Percentiles rank a stretch among this genome's conserved stretches.
Evolutionary conservation across 2,329 filamentous ascomycete genomes (phyloP).

Genomic region (Colletotrichum abscissum): DNA sequence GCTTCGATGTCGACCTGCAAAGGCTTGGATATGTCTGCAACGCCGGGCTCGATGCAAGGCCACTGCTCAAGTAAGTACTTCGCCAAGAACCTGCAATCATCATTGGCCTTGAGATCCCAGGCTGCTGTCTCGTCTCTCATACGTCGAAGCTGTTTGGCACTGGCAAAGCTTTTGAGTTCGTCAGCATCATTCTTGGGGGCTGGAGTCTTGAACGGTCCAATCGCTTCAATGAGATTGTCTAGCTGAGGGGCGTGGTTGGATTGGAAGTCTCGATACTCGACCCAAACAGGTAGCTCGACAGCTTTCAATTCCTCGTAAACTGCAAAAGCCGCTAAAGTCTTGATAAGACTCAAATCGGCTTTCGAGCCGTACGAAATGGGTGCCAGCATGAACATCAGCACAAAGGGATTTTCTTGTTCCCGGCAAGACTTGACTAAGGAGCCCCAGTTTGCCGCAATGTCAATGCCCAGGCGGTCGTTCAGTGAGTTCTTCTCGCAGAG

Average conservation of each 20-base stretch:
- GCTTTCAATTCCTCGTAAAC: conserved; percentile 51
- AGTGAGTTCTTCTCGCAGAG: conserved; percentile 46
- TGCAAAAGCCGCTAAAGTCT: conserved; percentile 57
- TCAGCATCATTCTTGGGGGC: conserved; percentile 43
- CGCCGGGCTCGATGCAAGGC: conserved; percentile 52
- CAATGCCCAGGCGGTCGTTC: conserved; percentile 49
- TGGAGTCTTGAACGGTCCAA: conserved; percentile 44
- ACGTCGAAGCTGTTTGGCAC: conserved; percentile 44
- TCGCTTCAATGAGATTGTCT: conserved; percentile 44
- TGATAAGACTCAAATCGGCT: conserved; percentile 53
- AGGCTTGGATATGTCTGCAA: conserved; percentile 40
- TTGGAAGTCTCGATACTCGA: conserved; percentile 49
- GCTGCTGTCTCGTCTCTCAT: conserved; percentile 43
- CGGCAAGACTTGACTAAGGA: conserved; percentile 51
- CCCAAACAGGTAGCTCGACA: conserved; percentile 48
- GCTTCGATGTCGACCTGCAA: conserved; percentile 49
- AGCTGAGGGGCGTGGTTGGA: conserved; percentile 45
- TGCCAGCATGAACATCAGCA: conserved; percentile 58
- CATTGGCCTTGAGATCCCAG: conserved; percentile 44
- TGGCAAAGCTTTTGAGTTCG: conserved; percentile 39
- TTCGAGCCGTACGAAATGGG: conserved; percentile 53
- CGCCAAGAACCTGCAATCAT: conserved; percentile 51
- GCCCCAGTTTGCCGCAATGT: conserved; percentile 56
- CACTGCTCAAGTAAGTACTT: conserved; percentile 55
- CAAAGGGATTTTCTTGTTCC: conserved; percentile 42